Evolutionary conservation across 2,329 filamentous ascomycete species (phyloP), one percentile per base, ranked within the genome.

Genomic region (Plectosphaerella plurivora): DNA sequence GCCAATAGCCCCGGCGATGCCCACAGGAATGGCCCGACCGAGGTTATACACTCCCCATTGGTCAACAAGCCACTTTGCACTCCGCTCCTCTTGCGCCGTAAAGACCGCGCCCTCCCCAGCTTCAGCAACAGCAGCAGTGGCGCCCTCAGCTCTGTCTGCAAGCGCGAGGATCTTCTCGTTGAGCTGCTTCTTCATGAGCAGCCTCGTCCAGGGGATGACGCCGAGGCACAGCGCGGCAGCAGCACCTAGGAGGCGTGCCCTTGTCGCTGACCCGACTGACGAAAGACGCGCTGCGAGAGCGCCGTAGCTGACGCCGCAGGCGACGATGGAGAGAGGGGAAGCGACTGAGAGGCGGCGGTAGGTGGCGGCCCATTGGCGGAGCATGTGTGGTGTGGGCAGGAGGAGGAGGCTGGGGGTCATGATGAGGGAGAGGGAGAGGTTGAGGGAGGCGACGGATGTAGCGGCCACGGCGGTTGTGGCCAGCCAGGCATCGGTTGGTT

Each of bases 21-120:
- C 42, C 25, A 61, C 50, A 41, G 75, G 58, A 8, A 67, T 51
- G 2, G 68, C 67, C 16, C 77, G 62, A 6, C 65, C 72, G 36
- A 83, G 56, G 59, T 83, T 83, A 59, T 82, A 60, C 48, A 72
- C 66, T 3, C 71, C 79, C 81, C 81, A 85, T 53, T 67, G 68
- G 59, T 84, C 79, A 37, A 84, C 70, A 58, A 84, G 62, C 53
- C 67, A 70, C 63, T 81, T 78, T 8, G 71, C 69, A 1, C 69
- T 76, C 65, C 77, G 73, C 45, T 70, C 71, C 50, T 71, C 64
- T 25, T 59, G 62, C 28, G 69, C 59, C 4, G 66, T 69, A 5
- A 62, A 60, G 52, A 76, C 75, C 2, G 61, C 63, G 16, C 70
- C 71, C 24, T 58, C 61, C 20, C 66, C 65, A 15, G 73, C 67